Evolutionary conservation across 768 basidiomycete species (phyloP).

Genomic region (Lentinula aciculospora): DNA sequence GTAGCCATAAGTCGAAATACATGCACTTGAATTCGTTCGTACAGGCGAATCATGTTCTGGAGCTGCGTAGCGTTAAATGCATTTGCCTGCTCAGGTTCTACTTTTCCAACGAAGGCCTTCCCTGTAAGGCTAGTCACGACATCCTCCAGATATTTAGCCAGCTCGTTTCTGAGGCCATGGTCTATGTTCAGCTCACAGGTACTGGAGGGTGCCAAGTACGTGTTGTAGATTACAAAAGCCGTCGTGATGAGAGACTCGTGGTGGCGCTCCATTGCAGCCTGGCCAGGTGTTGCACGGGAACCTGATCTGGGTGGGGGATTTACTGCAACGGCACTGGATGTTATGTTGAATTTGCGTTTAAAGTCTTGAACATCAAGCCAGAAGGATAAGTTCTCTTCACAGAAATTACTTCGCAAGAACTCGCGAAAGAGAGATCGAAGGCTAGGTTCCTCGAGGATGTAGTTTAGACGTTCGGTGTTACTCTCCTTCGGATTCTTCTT

Average conservation of each 20-base stretch:
- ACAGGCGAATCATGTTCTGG: conserved; percentile 87
- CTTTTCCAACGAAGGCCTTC: conserved; percentile 71
- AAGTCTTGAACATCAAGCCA: conserved; percentile 98
- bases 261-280: conserved; percentile 93
- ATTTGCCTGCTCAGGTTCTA: conserved; percentile 76
- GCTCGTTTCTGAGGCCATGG: conserved; percentile 90
- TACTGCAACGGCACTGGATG: conserved; percentile 80
- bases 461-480: conserved; percentile 85
- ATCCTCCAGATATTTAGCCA: conserved; percentile 89
- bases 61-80: conserved; percentile 94
- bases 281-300: conserved; percentile 55
- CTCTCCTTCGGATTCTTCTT: conserved; percentile 71
- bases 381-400: conserved; percentile 96
- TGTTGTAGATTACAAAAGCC: conserved; percentile 91
- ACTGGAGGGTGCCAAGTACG: conserved; percentile 92
- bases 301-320: conserved; percentile 24
- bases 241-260: conserved; percentile 93
- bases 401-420: conserved; percentile 90
- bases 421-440: conserved; percentile 90
- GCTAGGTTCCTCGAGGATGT: conserved; percentile 90
- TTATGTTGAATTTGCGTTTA: conserved; percentile 92
- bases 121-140: conserved; percentile 76
- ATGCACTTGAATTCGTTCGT: conserved; percentile 94
- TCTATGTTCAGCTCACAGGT: conserved; percentile 98
- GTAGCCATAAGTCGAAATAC: conserved; percentile 98